Conservation (phyloP, 306 rosid genomes). For the Trifolium pratense region DNA sequence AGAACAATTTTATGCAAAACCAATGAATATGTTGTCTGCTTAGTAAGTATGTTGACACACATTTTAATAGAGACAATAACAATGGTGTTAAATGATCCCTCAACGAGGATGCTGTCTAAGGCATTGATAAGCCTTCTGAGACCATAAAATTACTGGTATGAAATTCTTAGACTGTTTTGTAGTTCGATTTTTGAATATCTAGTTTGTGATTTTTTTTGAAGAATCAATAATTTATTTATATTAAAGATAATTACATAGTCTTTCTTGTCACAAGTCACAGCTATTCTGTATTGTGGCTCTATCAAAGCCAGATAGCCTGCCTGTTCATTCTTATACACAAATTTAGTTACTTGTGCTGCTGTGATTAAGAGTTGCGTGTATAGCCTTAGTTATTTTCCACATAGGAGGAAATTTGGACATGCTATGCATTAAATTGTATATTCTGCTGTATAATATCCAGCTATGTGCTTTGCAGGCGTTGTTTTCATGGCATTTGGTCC, state of each 20-base stretch:
- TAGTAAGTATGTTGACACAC: background rate
- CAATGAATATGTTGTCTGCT: slow-evolving; percentile 21
- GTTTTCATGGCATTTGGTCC: slow-evolving; percentile 94
- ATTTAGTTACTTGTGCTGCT: slow-evolving; percentile 15
- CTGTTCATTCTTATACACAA: slow-evolving; percentile 2
- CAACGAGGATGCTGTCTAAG: slow-evolving; percentile 19
- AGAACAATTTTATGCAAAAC: slow-evolving; percentile 15
- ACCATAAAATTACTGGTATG: background rate
- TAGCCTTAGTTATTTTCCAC: slow-evolving; percentile 26
- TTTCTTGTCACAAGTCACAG: slow-evolving; percentile 27
- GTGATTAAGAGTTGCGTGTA: slow-evolving; percentile 22
- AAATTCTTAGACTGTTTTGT: background rate
- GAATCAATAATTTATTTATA: background rate
- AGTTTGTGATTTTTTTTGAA: background rate
- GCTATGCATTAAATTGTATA: slow-evolving; percentile 35
- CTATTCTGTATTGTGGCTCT: slow-evolving; percentile 20
- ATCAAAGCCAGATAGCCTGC: slow-evolving; percentile 9
- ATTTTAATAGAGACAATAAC: slow-evolving; percentile 10
- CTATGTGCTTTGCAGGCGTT: slow-evolving; percentile 66
- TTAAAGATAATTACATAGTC: background rate
- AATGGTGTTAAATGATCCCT: slow-evolving; percentile 19
- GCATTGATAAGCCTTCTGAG: slow-evolving; percentile 12
- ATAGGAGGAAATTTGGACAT: slow-evolving; percentile 16
- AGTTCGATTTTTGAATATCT: background rate
- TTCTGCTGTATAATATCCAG: slow-evolving; percentile 42